phyloP scores from a whole-genome alignment of 169 alveolate genomes.

The Plasmodium fragile region DNA sequence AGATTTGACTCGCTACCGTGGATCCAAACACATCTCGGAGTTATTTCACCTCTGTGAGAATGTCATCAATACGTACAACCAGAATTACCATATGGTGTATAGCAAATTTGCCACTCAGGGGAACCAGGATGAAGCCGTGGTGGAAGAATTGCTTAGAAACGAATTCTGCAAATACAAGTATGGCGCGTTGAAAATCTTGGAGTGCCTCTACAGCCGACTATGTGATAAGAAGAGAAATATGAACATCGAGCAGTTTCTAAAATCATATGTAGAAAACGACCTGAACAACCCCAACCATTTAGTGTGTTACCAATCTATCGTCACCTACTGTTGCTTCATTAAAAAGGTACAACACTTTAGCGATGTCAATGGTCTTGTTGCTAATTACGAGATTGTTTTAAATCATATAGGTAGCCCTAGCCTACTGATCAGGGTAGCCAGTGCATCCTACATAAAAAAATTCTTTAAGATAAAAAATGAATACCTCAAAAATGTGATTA shows the following conservation, averaged over 20 bases:
- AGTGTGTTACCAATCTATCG: slow-evolving; percentile 60
- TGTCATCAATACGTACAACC: slow-evolving; percentile 53
- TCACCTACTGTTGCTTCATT: slow-evolving; percentile 64
- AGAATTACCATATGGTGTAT: slow-evolving; percentile 32
- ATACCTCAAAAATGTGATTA: slow-evolving; percentile 26
- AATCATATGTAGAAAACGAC: slow-evolving; percentile 59
- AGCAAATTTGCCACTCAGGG: not conserved
- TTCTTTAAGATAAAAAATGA: slow-evolving; percentile 66
- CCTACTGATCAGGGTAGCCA: slow-evolving; percentile 50
- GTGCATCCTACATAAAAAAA: slow-evolving; percentile 71
- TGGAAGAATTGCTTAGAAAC: slow-evolving; percentile 22
- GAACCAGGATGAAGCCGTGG: not conserved
- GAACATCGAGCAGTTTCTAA: slow-evolving; percentile 68
- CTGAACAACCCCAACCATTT: slow-evolving; percentile 52
- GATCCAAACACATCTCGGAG: slow-evolving; percentile 54
- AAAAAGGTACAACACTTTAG: slow-evolving; percentile 25
- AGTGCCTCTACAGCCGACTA: slow-evolving; percentile 39
- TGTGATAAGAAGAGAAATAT: slow-evolving; percentile 73
- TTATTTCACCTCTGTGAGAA: slow-evolving; percentile 33
- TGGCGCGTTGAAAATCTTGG: slow-evolving; percentile 48
- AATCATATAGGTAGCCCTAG: slow-evolving; percentile 59
- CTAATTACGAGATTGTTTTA: slow-evolving; percentile 37
- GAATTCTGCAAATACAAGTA: slow-evolving; percentile 68
- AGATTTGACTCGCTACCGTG: slow-evolving; percentile 69
- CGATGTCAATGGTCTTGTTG: slow-evolving; percentile 37